Evolutionary conservation across 1,139 yeast genomes (phyloP).

Genomic region (Geotrichum restrictum): DNA sequence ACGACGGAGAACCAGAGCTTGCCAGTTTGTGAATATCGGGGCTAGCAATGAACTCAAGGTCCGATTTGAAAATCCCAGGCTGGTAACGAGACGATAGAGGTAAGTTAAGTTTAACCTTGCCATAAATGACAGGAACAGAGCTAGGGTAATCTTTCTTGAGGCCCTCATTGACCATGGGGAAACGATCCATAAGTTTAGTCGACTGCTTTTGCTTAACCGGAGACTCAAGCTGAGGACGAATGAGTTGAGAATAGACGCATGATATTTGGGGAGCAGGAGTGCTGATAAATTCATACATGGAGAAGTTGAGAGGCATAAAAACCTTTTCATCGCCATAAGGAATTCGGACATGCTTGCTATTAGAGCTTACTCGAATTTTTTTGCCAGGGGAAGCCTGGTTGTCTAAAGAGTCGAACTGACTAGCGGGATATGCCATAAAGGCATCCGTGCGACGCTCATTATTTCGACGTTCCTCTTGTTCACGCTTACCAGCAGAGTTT

Average conservation of each 20-base stretch:
- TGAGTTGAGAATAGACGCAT: slow-evolving; percentile 33
- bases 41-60: slow-evolving; percentile 30
- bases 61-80: slow-evolving; percentile 28
- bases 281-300: slow-evolving; percentile 25
- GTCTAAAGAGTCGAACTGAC: slow-evolving; percentile 4
- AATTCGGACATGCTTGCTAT: slow-evolving; percentile 13
- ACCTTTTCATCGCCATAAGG: slow-evolving; percentile 15
- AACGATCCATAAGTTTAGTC: slow-evolving; percentile 31
- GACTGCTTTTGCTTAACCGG: slow-evolving; percentile 35
- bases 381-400: background rate
- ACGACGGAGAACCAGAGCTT: slow-evolving; percentile 9
- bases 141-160: slow-evolving; percentile 22
- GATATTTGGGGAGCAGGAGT: slow-evolving; percentile 15
- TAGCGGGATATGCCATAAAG: slow-evolving; percentile 13
- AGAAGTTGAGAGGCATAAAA: slow-evolving; percentile 28
- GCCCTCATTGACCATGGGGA: slow-evolving; percentile 32
- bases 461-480: slow-evolving; percentile 18
- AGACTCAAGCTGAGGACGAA: slow-evolving; percentile 39
- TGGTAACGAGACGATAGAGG: slow-evolving; percentile 11
- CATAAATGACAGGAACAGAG: slow-evolving; percentile 34
- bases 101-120: slow-evolving; percentile 34
- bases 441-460: slow-evolving; percentile 17
- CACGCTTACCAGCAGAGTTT: slow-evolving; percentile 22
- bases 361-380: slow-evolving; percentile 6
- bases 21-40: slow-evolving; percentile 7